A percentile compares a stretch with the other conserved stretches of the same genome.
Evolutionary conservation across 2,329 filamentous ascomycete species (phyloP).

Genomic region (Aspergillus tamarii): DNA sequence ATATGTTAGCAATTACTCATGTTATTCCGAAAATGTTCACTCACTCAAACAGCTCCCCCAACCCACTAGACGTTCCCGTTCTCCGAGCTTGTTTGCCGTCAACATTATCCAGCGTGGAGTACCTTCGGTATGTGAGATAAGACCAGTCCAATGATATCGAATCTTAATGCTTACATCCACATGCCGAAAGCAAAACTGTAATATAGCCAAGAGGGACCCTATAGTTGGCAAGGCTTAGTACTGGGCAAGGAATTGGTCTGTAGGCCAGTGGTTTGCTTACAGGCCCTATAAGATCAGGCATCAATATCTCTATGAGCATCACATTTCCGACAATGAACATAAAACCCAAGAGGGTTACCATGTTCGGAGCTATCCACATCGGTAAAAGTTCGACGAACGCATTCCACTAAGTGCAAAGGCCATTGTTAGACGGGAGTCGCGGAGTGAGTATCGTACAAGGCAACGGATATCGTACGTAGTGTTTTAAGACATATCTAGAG

Average conservation of each 20-base stretch:
- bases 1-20: slow-evolving; percentile 25
- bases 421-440: slow-evolving; percentile 12
- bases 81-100: slow-evolving; percentile 96
- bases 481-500: slow-evolving; percentile 89
- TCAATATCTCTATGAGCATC: slow-evolving; percentile 70
- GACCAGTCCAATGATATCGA: not conserved
- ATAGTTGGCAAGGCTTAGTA: slow-evolving; percentile 20
- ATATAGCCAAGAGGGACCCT: slow-evolving; percentile 91
- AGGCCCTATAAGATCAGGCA: slow-evolving; percentile 89
- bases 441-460: no score
- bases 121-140: slow-evolving; percentile 45
- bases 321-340: slow-evolving; percentile 90
- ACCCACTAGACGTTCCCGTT: slow-evolving; percentile 89
- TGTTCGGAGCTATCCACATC: slow-evolving; percentile 95
- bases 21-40: slow-evolving; percentile 30
- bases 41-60: slow-evolving; percentile 93
- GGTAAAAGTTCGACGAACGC: slow-evolving; percentile 88
- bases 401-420: slow-evolving; percentile 75
- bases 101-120: slow-evolving; percentile 98
- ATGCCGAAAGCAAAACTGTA: slow-evolving; percentile 93
- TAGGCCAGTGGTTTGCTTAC: slow-evolving; percentile 54
- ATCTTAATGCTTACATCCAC: slow-evolving; percentile 72
- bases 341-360: slow-evolving; percentile 95
- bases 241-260: slow-evolving; percentile 3
- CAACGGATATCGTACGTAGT: slow-evolving; percentile 74